Percentiles rank a stretch among this genome's conserved stretches.
Conservation (phyloP, 768 basidiomycete genomes). For the Lactarius pseudohatsudake region DNA sequence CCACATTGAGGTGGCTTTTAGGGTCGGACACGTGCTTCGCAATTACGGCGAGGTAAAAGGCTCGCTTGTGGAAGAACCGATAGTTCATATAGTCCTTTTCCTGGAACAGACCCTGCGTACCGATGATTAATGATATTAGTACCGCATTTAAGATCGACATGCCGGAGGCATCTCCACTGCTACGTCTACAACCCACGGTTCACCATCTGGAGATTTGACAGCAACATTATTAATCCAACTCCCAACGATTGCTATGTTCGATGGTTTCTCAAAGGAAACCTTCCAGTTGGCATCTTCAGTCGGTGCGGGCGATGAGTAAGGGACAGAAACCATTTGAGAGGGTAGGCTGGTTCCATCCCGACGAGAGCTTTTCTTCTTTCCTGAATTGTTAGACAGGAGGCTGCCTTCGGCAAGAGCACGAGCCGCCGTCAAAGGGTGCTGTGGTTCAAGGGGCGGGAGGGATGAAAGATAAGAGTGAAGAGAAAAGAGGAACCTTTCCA, state of each 20-base stretch:
- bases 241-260: constrained; percentile 74
- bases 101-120: constrained; percentile 73
- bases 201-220: constrained; percentile 68
- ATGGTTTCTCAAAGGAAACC: constrained; percentile 75
- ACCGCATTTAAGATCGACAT: constrained; percentile 17
- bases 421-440: constrained; percentile 68
- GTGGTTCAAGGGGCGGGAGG: constrained; percentile 55
- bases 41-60: constrained; percentile 83
- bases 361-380: constrained; percentile 13
- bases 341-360: constrained; percentile 6
- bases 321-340: constrained; percentile 48
- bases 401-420: constrained; percentile 51
- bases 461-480: constrained; percentile 66
- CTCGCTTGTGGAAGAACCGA: constrained; percentile 89
- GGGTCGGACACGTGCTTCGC: constrained; percentile 56
- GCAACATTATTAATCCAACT: constrained; percentile 82
- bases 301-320: constrained; percentile 68
- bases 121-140: constrained; percentile 2
- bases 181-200: constrained; percentile 71
- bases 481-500: constrained; percentile 66
- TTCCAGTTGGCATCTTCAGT: constrained; percentile 86
- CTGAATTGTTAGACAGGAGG: background rate
- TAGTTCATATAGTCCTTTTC: constrained; percentile 92
- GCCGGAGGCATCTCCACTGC: constrained; percentile 87
- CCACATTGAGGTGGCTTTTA: constrained; percentile 50